Evolutionary conservation across 768 basidiomycete species (phyloP).

Genomic region (Tylopilus plumbeoviolaceoides): DNA sequence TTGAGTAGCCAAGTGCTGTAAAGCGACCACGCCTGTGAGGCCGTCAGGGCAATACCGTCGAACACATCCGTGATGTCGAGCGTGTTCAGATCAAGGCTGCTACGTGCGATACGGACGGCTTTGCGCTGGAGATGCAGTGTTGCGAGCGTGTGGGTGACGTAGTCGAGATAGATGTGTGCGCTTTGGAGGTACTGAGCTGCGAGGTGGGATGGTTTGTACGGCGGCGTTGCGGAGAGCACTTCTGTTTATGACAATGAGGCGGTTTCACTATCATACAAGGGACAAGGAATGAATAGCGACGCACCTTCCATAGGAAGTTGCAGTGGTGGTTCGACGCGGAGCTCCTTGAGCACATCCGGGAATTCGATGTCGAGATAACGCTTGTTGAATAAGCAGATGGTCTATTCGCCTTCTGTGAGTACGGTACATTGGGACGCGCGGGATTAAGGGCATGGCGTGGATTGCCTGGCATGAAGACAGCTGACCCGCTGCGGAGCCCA

Average conservation of each 20-base stretch:
- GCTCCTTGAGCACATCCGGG: constrained; percentile 58
- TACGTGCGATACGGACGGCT: constrained; percentile 67
- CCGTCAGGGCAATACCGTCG: no score
- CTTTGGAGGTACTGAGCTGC: constrained; percentile 63
- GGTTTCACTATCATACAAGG: neutral
- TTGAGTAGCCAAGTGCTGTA: no score
- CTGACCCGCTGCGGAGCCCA: no score
- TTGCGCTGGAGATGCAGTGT: constrained; percentile 64
- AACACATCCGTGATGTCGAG: constrained; percentile 47
- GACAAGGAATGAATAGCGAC: constrained; percentile 6
- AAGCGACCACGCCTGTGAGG: constrained; percentile 65
- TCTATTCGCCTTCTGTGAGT: constrained; percentile 31
- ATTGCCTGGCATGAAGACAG: no score
- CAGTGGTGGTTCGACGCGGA: constrained; percentile 56
- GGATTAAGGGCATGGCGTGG: neutral
- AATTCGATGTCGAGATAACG: constrained; percentile 68
- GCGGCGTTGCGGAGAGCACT: constrained; percentile 63
- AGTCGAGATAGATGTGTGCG: constrained; percentile 61
- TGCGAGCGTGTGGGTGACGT: constrained; percentile 48
- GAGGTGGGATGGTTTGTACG: constrained; percentile 62
- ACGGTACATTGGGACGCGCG: neutral
- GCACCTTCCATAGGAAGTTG: constrained; percentile 73
- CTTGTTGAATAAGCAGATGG: constrained; percentile 83
- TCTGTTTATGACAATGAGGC: constrained; percentile 35
- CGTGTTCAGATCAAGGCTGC: constrained; percentile 66